phyloP scores from a whole-genome alignment of 352 stramenopile species.

The Phytophthora europaea region DNA sequence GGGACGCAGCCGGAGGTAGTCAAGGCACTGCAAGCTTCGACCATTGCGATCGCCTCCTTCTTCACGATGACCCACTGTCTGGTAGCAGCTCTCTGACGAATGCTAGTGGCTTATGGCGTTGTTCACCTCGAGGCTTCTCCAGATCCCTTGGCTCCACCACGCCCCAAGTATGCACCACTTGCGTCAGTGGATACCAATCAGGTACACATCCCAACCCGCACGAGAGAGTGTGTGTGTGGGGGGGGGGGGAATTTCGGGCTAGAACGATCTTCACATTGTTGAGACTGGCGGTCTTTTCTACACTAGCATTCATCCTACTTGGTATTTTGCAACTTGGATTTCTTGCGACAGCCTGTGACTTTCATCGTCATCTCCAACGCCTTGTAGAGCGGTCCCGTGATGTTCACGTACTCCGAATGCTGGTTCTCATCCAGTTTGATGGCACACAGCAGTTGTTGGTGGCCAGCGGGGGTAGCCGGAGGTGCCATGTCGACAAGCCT shows the following conservation, averaged over 20 bases:
- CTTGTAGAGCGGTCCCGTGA: constrained; percentile 24
- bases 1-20: background rate
- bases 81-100: background rate
- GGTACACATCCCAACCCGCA: constrained; percentile 6
- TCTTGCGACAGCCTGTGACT: constrained; percentile 22
- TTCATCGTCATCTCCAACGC: constrained; percentile 21
- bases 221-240: background rate
- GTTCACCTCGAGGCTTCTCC: background rate
- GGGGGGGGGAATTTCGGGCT: constrained; percentile 24
- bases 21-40: background rate
- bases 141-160: constrained; percentile 1
- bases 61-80: background rate
- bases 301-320: background rate
- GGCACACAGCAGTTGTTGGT: constrained; percentile 7
- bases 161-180: constrained; percentile 23
- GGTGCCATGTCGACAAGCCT: constrained; percentile 10
- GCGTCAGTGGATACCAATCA: constrained; percentile 41
- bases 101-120: background rate
- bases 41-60: background rate
- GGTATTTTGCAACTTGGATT: constrained; percentile 19
- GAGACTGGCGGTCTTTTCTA: background rate
- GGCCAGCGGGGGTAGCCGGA: background rate
- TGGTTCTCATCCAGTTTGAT: constrained; percentile 4
- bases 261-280: background rate
- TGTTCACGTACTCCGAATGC: constrained; percentile 25